Base-by-base conservation (phyloP, 2,329 filamentous ascomycete genomes). In the Trichoderma asperellum region DNA sequence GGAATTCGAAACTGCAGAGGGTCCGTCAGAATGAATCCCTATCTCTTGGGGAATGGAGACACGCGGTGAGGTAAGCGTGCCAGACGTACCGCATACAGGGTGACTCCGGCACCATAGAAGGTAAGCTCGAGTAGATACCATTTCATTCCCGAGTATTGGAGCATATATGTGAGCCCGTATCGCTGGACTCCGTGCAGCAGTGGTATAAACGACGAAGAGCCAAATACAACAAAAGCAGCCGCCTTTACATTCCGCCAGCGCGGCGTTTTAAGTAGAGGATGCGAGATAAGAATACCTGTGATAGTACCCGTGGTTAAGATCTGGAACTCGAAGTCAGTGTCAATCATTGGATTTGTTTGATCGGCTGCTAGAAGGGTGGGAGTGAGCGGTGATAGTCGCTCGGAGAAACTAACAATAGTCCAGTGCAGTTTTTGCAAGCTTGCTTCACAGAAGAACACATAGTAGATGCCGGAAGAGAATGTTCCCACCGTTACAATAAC, bases 151-250 rank as follows among this genome's bases (percentile, higher is more conserved):
- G 60, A 53, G 47, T 63, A 53, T 52, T 63, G 60, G 43, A 63
- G 47, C 60, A 63, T 63, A 21, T 63, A 63, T 63, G 35, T 32
- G 29, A 63, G 47, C n/a, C 60, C 60, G 32, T 63, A 63, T 53
- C 60, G 60, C 32, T 63, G 60, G 21, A 63, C 60, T 27, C 60
- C 60, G 53, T 63, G 60, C 4, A 63, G 21, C 14, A 63, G 60
- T 3, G 60, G 60, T 52, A 63, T 37, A 7, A 63, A 63, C n/a
- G 60, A 63, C 24, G 60, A 63, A 52, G 60, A 47, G 18, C 60
- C 60, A 63, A 63, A 63, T 7, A 53, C 47, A 63, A 63, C 60
- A 37, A 63, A 63, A n/a, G 60, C 60, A n/a, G 47, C 60, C n/a
- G 52, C 60, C 47, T 63, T 63, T 8, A 63, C 60, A 27, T 53